Evolutionary conservation across 2,329 filamentous ascomycete genomes (phyloP).

Genomic region (Pestalotiopsis sp.): DNA sequence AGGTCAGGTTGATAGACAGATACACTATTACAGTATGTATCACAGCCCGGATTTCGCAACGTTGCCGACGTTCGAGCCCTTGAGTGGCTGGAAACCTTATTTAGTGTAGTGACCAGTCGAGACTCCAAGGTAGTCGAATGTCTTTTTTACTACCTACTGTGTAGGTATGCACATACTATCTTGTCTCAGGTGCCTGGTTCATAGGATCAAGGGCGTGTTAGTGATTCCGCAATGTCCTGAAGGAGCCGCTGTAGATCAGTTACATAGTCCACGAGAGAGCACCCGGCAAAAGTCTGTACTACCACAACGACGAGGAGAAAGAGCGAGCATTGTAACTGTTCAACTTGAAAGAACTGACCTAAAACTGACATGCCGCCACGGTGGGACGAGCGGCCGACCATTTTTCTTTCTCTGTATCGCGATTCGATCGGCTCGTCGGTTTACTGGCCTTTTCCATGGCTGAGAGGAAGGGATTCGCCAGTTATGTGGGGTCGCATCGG

Average conservation of each 20-base stretch:
- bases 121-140: too few relatives aligned
- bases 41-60: not conserved
- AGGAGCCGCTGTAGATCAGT: not conserved
- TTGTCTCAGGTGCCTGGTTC: not conserved
- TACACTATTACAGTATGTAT: not conserved
- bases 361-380: not conserved
- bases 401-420: not conserved
- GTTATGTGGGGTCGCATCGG: conserved; percentile 13
- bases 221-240: not conserved
- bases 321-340: not conserved
- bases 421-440: not conserved
- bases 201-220: not conserved
- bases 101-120: not conserved
- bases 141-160: too few relatives aligned
- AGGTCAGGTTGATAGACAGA: conserved; percentile 7
- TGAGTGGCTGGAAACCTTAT: not conserved
- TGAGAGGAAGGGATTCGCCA: conserved; percentile 11
- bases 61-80: not conserved
- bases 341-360: not conserved
- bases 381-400: not conserved
- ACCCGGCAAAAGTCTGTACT: too few relatives aligned
- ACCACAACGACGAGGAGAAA: too few relatives aligned
- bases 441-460: not conserved
- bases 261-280: too few relatives aligned
- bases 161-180: not conserved